phyloP scores from a whole-genome alignment of 2,329 filamentous ascomycete genomes.

The Colletotrichum eleusines region DNA sequence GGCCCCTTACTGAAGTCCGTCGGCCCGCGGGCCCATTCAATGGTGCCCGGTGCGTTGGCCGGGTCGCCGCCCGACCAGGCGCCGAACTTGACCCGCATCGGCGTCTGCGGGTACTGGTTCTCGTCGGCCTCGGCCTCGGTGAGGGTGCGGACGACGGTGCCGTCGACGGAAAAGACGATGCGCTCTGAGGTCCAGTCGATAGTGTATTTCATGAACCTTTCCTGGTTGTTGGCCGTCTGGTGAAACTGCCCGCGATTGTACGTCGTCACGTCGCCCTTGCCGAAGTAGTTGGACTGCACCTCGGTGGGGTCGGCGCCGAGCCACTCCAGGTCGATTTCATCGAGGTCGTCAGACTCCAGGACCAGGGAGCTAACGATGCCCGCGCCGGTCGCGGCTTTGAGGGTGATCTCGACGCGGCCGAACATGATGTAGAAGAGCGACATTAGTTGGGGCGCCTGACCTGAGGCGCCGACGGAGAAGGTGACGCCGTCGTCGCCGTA shows the following conservation, averaged over 20 bases:
- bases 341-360: conserved; percentile 88
- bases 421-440: conserved; percentile 99
- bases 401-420: conserved; percentile 85
- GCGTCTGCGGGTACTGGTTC: conserved; percentile 91
- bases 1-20: conserved; percentile 88
- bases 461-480: conserved; percentile 82
- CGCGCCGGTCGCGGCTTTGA: conserved; percentile 87
- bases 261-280: conserved; percentile 86
- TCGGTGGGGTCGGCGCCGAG: conserved; percentile 80
- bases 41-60: conserved; percentile 82
- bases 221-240: conserved; percentile 75
- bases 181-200: conserved; percentile 91
- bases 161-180: conserved; percentile 89
- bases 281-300: conserved; percentile 98
- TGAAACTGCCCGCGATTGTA: conserved; percentile 92
- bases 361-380: conserved; percentile 96
- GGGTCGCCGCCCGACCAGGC: conserved; percentile 93
- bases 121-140: conserved; percentile 75
- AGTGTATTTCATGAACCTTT: conserved; percentile 84
- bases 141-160: conserved; percentile 80
- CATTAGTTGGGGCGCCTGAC: conserved; percentile 86
- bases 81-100: conserved; percentile 94
- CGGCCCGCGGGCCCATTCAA: conserved; percentile 87
- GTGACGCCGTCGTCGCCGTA: conserved; percentile 83
- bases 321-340: conserved; percentile 99